A percentile compares a stretch with the other conserved stretches of the same genome.
Evolutionary conservation across 2,329 filamentous ascomycete genomes (phyloP).

Genomic region (Fusarium redolens): DNA sequence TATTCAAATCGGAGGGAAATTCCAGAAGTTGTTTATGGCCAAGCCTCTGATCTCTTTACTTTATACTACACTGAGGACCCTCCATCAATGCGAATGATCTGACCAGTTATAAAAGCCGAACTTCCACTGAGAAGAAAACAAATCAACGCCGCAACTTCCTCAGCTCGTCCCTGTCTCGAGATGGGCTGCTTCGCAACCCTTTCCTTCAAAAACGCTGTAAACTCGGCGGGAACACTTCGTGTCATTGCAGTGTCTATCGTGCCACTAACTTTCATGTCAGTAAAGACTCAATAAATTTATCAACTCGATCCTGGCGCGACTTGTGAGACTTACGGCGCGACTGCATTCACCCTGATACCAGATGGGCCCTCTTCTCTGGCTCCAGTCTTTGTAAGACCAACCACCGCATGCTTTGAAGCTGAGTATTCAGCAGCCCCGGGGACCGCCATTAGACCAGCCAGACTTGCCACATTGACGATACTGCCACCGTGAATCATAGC

Average conservation of each 20-base stretch:
- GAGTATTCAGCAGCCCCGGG: conserved; percentile 47
- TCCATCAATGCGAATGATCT: conserved; percentile 42
- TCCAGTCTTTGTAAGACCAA: conserved; percentile 46
- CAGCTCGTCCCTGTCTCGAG: conserved; percentile 37
- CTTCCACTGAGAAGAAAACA: conserved; percentile 47
- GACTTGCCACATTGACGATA: conserved; percentile 58
- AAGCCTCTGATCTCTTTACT: too few relatives aligned
- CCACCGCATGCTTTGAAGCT: conserved; percentile 48
- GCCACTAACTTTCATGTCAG: not conserved
- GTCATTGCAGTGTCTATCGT: conserved; percentile 25
- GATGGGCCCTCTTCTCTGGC: conserved; percentile 47
- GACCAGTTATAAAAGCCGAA: conserved; percentile 44
- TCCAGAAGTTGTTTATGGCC: too few relatives aligned
- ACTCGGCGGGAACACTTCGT: not conserved
- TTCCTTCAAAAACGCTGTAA: not conserved
- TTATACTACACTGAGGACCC: conserved; percentile 16
- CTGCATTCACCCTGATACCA: conserved; percentile 45
- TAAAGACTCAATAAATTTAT: not conserved
- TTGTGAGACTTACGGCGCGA: conserved; percentile 42
- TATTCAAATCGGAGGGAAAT: too few relatives aligned
- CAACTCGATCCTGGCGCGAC: too few relatives aligned
- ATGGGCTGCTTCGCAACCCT: conserved; percentile 14
- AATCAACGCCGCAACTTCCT: conserved; percentile 45
- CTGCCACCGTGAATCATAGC: conserved; percentile 54
- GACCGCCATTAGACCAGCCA: conserved; percentile 54